Evolutionary conservation across 2,329 filamentous ascomycete species (phyloP).

Genomic region (Diaporthe capsici): DNA sequence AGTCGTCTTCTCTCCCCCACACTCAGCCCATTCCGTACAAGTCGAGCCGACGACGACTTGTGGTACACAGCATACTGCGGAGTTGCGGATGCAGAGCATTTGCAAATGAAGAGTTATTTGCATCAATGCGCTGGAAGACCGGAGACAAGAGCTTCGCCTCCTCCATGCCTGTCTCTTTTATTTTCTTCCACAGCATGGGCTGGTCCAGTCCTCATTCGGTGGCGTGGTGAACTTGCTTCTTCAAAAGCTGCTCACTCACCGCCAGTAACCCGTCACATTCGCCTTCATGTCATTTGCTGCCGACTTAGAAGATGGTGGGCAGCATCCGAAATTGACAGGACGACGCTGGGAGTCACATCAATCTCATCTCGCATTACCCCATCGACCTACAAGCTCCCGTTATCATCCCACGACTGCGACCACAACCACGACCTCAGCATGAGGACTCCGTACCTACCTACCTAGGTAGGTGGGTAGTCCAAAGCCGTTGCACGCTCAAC

Average conservation of each 20-base stretch:
- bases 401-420: not conserved
- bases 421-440: not conserved
- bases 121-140: not conserved
- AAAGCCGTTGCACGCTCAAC: not conserved
- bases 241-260: conserved; percentile 10
- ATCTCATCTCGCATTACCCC: conserved; percentile 26
- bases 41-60: not conserved
- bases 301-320: conserved; percentile 25
- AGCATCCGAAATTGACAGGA: conserved; percentile 23
- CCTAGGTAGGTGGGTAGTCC: not conserved
- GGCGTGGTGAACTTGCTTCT: conserved; percentile 18
- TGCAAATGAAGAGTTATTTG: not conserved
- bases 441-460: not conserved
- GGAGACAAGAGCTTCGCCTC: not conserved
- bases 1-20: not conserved
- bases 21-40: not conserved
- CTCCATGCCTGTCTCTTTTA: not conserved
- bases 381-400: not conserved
- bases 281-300: conserved; percentile 4
- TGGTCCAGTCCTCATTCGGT: not conserved
- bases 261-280: conserved; percentile 27
- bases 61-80: not conserved
- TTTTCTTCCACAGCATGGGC: not conserved
- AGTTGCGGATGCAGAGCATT: not conserved
- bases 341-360: conserved; percentile 9